phyloP scores from a whole-genome alignment of 2,329 filamentous ascomycete species.

The Ophiostoma ulmi region DNA sequence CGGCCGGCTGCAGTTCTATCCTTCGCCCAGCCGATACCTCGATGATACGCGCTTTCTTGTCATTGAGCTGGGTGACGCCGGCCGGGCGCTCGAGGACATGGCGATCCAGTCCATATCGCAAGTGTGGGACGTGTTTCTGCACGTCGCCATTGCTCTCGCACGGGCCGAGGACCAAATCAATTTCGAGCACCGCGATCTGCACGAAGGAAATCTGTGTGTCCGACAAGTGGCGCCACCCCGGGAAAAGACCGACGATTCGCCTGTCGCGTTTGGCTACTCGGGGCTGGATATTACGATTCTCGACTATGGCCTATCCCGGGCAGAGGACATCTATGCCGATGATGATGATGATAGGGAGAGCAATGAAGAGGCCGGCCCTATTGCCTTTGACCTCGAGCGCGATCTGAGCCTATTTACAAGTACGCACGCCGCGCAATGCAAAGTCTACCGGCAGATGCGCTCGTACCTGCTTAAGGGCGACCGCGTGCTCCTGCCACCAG shows the following conservation, averaged over 20 bases:
- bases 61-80: conserved; percentile 60
- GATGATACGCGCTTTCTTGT: conserved; percentile 56
- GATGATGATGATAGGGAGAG: conserved; percentile 23
- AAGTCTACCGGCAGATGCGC: conserved; percentile 58
- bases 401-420: conserved; percentile 57
- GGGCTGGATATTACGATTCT: conserved; percentile 60
- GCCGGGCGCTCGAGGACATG: conserved; percentile 55
- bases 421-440: conserved; percentile 55
- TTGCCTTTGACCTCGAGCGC: conserved; percentile 56
- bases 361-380: conserved; percentile 30
- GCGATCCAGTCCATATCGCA: conserved; percentile 45
- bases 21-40: conserved; percentile 55
- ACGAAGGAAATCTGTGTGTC: conserved; percentile 61
- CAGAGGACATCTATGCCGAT: conserved; percentile 36
- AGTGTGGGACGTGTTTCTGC: conserved; percentile 60
- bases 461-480: conserved; percentile 52
- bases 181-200: conserved; percentile 63
- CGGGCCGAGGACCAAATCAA: conserved; percentile 53
- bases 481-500: conserved; percentile 46
- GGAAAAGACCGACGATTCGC: conserved; percentile 27
- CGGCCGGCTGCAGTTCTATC: conserved; percentile 55
- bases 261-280: conserved; percentile 51
- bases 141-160: conserved; percentile 55
- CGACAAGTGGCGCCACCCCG: conserved; percentile 39
- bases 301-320: conserved; percentile 61